Base-by-base conservation (phyloP, 192 early-diverging fungal species). In the Umbelopsis isabellina region DNA sequence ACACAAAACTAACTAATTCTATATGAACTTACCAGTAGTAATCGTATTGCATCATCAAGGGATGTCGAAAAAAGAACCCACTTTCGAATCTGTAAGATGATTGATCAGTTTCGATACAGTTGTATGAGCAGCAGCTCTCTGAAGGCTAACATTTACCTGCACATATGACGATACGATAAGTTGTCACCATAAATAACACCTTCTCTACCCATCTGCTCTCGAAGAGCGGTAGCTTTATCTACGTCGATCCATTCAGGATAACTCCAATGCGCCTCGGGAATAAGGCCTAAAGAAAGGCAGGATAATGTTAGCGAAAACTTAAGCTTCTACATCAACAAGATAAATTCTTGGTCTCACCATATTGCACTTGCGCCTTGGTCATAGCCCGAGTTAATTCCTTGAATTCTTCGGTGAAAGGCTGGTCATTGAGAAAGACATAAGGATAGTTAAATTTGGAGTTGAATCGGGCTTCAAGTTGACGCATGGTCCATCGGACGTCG, bases 351-450 rank as follows among this genome's bases (percentile, higher is more conserved):
- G 18, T 27, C 55, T 35, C 30, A 71, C 91, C 92, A 84, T 83
- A 91, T 8, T 83, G 77, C 50, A 85, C 85, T 58, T 89, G 74
- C 11, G 86, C 88, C 15, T 69, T 84, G 21, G 86, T 86, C 69
- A 91, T 78, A 0, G 80, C 82, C 13, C 79, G 71, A 27, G 86
- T 87, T 22, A 80, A 72, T 30, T 76, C 78, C 70, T 82, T 83
- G 72, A 96, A 96, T 53, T 91, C 81, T 13, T 87, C 80, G 1
- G 84, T 83, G 68, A 96, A 95, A 0, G 85, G 83, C 47, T 80
- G 83, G 22, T 96, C 89, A 79, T 96, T 96, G 48, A 96, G 76
- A 69, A 95, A 94, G 47, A 96, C 89, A 77, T 92, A 96, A 0
- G 93, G 92, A 72, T 96, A 96, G 66, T 91, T 84, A 79, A 86